phyloP scores from a whole-genome alignment of 192 early-diverging fungal species.

The Coemansia javaensis region DNA sequence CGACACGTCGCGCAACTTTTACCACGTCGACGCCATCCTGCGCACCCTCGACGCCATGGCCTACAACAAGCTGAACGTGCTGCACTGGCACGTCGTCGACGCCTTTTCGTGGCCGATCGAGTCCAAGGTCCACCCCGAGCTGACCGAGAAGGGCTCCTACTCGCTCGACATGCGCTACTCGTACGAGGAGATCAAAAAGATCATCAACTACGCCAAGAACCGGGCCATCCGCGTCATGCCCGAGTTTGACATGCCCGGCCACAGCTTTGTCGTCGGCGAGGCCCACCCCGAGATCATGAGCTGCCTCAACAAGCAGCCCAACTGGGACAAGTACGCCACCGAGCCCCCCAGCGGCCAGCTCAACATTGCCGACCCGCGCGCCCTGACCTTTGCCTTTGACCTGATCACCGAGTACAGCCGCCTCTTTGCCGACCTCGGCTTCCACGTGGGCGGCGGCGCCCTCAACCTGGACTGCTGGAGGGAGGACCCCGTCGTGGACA shows the following conservation, averaged over 20 bases:
- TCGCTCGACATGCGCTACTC: conserved; percentile 62
- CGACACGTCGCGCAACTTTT: conserved; percentile 70
- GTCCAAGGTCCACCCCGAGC: conserved; percentile 59
- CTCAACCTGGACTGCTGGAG: conserved; percentile 66
- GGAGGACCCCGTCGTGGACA: conserved; percentile 46
- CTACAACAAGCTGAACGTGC: conserved; percentile 72
- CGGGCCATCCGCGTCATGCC: conserved; percentile 82
- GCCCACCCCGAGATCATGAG: conserved; percentile 58
- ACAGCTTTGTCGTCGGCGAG: conserved; percentile 57
- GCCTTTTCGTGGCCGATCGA: conserved; percentile 69
- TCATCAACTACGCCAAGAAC: conserved; percentile 70
- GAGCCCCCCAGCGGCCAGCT: conserved; percentile 82
- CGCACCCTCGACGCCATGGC: conserved; percentile 63
- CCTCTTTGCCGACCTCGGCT: conserved; percentile 63
- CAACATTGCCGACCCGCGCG: conserved; percentile 61
- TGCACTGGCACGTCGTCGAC: conserved; percentile 72
- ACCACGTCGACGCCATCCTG: conserved; percentile 55
- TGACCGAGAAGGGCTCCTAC: conserved; percentile 62
- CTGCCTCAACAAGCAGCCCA: conserved; percentile 60
- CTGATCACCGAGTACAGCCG: conserved; percentile 64
- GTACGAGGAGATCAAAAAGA: conserved; percentile 61
- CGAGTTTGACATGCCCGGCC: conserved; percentile 83
- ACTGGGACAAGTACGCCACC: conserved; percentile 55
- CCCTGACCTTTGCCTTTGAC: conserved; percentile 59
- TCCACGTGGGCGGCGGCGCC: conserved; percentile 73